Base-by-base conservation (phyloP, 345 rosid genomes). In the Arabis alpina region DNA sequence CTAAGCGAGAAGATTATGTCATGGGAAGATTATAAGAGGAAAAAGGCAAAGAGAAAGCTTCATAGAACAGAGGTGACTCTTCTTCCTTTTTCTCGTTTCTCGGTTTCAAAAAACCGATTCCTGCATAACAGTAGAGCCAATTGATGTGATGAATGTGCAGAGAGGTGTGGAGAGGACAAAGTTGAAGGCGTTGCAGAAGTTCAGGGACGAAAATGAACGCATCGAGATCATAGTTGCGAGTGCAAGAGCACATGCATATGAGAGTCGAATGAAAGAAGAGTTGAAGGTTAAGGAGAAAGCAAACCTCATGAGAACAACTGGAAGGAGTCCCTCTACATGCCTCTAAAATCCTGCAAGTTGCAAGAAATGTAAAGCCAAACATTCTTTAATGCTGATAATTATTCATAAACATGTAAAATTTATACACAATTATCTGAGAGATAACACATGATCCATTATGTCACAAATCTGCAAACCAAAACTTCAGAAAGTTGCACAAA, bases 1-100 rank as follows among this genome's bases (percentile, higher is more conserved):
- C 13, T 80, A 61, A 76, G 66, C 2, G 72, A 76, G 24, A 78
- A 82, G 61, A 90, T 88, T 52, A n/a, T 45, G 51, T 47, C 71
- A 42, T 88, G 93, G 93, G 96, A 87, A 79, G 74, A 75, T 34
- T 72, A 79, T 64, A 90, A 81, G 76, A 88, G 58, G 77, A 58
- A 59, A 55, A 85, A 82, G 68, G 86, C 96, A 56, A 86, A 47
- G 71, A 65, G 67, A 54, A 82, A 69, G 65, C 73, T 84, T 61
- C 78, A 80, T 8, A 80, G 49, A 79, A 65, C 72, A 57, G 92
- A 90, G 97, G 98, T 93, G 32, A 5, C 2, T 25, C 40, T 76
- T 54, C 48, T 76, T 61, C 36, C 47, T 44, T 47, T 24, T 10
- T n/a, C 16, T 67, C 57, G 9, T 1, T 51, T 36, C 27, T 39